Evolutionary conservation across 2,329 filamentous ascomycete genomes (phyloP), one percentile per base, ranked within the genome.

Genomic region (Colletotrichum ledebouriae): DNA sequence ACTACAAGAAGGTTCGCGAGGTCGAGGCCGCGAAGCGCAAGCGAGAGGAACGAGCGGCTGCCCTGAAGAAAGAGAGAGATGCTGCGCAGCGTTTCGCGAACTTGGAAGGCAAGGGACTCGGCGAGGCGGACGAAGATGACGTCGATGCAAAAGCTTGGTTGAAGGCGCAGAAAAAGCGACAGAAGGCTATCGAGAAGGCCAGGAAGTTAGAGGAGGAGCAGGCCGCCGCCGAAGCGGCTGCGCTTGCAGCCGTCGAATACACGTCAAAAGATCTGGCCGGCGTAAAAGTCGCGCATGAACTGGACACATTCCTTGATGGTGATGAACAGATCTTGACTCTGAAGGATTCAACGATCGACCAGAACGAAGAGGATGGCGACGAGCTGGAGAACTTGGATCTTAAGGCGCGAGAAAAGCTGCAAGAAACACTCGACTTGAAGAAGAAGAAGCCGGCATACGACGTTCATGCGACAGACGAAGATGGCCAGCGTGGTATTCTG

Each of bases 371-470:
- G 33, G 92, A 94, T 67, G 95, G 93, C 2, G 96, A 98, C 77
- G 94, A 98, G 80, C 85, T 99, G 13, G 93, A 96, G 77, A 94
- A 94, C 69, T 73, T 92, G 46, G 85, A 90, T 37, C 80, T 97
- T 60, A 87, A 88, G 50, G 93, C 94, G 73, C 85, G 86, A 67
- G 92, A 96, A 77, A 88, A 87, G 76, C 82, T 94, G 22, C 84
- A 88, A 50, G 93, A 98, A 74, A 91, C 88, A 73, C 82, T 98
- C 12, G 90, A 96, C 47, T 81, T 94, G 46, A 97, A 98, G 83
- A 98, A 97, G 85, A 94, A 94, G 79, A 93, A 91, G 76, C 91
- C 92, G 0, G 90, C 90, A 1, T 99, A 99, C 78, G 93, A 99
- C 74, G 94, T 95, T 0, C 91, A 93, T 70, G 83, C 90, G 39